A percentile compares a stretch with the other conserved stretches of the same genome.
Conservation (phyloP, 1,284 basidiomycete genomes). For the Neotropicomus parvogracilis region DNA sequence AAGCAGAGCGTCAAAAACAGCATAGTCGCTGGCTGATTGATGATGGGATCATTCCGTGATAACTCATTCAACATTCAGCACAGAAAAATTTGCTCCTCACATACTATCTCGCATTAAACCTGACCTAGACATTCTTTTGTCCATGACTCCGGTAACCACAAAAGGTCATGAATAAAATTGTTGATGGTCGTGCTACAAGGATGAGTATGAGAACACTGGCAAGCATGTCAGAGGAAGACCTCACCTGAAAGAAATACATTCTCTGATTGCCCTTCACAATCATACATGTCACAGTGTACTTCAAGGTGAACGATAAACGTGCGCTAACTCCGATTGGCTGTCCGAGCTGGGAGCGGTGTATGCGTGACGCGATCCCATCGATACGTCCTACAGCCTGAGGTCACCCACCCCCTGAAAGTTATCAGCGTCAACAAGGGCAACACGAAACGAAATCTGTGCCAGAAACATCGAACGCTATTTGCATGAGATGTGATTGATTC, state of each 20-base stretch:
- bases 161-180: conserved; percentile 20
- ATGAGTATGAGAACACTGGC: not conserved
- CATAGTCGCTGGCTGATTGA: conserved; percentile 13
- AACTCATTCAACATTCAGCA: no score
- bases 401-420: no score
- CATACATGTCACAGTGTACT: conserved; percentile 19
- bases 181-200: no score
- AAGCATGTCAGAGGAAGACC: no score
- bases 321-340: conserved; percentile 10
- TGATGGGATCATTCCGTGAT: not conserved
- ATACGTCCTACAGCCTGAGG: no score
- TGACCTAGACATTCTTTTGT: conserved; percentile 4
- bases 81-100: not conserved
- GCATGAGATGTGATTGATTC: no score
- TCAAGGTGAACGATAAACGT: conserved; percentile 8
- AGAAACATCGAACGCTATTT: no score
- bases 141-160: conserved; percentile 14
- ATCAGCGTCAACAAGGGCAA: no score
- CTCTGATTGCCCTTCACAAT: conserved; percentile 13
- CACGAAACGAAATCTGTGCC: no score
- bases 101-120: conserved; percentile 16
- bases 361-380: no score
- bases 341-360: no score
- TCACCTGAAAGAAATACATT: conserved; percentile 22
- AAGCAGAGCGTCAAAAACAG: conserved; percentile 22